Conservation (phyloP, 768 basidiomycete genomes). For the Panaeolus cyanescens region DNA sequence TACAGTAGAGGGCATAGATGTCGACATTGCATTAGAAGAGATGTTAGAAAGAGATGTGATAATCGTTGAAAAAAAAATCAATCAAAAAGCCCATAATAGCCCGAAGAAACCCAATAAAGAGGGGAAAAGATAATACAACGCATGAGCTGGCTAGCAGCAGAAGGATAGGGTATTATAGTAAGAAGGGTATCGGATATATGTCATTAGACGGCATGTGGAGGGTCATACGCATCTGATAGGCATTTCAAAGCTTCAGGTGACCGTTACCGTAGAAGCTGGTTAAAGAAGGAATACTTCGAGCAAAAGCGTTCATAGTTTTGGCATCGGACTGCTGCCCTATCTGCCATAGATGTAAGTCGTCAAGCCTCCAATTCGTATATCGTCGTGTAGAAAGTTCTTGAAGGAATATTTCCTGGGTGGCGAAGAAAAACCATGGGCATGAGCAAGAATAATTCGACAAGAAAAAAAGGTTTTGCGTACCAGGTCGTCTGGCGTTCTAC, state of each 20-base stretch:
- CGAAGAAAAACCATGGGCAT: conserved; percentile 1
- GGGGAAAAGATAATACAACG: background rate
- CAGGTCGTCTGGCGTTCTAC: conserved; percentile 4
- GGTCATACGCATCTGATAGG: background rate
- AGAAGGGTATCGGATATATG: background rate
- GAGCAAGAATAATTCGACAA: background rate
- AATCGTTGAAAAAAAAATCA: background rate
- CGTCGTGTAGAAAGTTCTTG: conserved; percentile 21
- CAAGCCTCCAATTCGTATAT: conserved; percentile 32
- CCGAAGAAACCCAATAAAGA: background rate
- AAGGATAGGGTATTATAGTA: background rate
- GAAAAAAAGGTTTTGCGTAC: conserved; percentile 4
- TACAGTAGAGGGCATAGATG: background rate
- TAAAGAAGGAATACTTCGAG: background rate
- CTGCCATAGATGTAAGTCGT: conserved; percentile 35
- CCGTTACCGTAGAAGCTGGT: conserved; percentile 1
- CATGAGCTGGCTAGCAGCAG: background rate
- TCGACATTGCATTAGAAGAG: background rate
- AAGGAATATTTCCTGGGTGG: conserved; percentile 19
- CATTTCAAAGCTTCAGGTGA: conserved; percentile 1
- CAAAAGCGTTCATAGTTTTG: background rate
- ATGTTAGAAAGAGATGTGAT: background rate
- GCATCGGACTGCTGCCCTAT: conserved; percentile 28
- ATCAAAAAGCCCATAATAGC: background rate
- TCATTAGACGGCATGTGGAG: background rate